These are phyloP conservation scores for Trypanosoma grayi DNA, from an alignment of 208 protist species.

Conservation along the genomic window DNA sequence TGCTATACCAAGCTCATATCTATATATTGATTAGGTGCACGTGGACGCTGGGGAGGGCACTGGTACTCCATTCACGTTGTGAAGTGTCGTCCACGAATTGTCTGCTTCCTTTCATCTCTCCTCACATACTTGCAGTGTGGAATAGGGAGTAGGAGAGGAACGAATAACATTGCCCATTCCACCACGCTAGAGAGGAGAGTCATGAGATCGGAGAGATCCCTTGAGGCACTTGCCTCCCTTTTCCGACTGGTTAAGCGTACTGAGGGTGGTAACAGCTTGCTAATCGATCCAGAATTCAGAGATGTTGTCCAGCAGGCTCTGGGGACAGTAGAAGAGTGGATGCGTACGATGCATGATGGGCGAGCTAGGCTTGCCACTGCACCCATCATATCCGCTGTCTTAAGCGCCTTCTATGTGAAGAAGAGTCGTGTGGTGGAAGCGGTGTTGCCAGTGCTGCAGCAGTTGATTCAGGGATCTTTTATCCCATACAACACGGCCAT, in stretches of 20 bases:
- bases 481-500: conserved; percentile 25
- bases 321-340: conserved; percentile 10
- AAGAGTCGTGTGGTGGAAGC: conserved; percentile 48
- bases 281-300: conserved; percentile 33
- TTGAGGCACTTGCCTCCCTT: conserved; percentile 9
- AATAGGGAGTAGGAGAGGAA: background rate
- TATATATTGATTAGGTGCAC: no score
- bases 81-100: no score
- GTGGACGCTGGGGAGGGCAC: no score
- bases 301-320: conserved; percentile 27
- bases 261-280: conserved; percentile 18
- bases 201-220: background rate
- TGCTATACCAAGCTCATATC: no score
- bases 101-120: background rate
- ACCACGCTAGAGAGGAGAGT: background rate
- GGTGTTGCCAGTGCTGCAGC: conserved; percentile 35
- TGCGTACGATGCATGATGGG: background rate
- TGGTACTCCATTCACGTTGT: no score
- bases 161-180: no score
- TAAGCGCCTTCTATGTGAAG: conserved; percentile 51
- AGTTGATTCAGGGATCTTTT: conserved; percentile 32
- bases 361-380: conserved; percentile 1
- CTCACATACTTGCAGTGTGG: background rate
- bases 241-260: conserved; percentile 23
- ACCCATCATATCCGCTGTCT: conserved; percentile 40